Conservation (phyloP, 2,329 filamentous ascomycete species). For the Pochonia chlamydosporia region DNA sequence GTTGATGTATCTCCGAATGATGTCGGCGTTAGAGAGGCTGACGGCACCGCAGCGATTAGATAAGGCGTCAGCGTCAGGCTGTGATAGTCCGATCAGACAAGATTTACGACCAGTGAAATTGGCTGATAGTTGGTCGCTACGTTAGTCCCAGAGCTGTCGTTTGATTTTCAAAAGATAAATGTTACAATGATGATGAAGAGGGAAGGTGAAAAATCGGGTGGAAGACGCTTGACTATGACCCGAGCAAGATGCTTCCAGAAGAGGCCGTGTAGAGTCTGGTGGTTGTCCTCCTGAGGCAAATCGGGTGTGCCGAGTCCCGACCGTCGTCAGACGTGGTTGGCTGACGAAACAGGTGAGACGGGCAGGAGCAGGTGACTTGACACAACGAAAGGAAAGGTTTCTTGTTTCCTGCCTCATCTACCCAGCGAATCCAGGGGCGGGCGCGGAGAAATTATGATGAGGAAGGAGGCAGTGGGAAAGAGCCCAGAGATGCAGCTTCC, state of each 20-base stretch:
- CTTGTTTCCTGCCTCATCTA: not conserved
- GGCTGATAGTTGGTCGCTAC: not conserved
- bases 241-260: not conserved
- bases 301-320: conserved; percentile 9
- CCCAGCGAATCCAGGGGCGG: not conserved
- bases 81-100: not conserved
- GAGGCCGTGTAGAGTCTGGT: not conserved
- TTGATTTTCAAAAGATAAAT: not conserved
- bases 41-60: conserved; percentile 4
- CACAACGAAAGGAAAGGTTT: not conserved
- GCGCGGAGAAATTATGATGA: not conserved
- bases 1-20: not conserved
- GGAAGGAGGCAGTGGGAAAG: not conserved
- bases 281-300: conserved; percentile 5
- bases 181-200: not conserved
- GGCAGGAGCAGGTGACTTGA: conserved; percentile 6
- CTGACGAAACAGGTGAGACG: conserved; percentile 5
- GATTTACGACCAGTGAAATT: no score
- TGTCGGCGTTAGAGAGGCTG: not conserved
- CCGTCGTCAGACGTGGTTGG: conserved; percentile 6
- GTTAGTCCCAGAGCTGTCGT: conserved; percentile 1
- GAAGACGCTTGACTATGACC: not conserved
- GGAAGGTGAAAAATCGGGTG: not conserved
- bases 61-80: conserved; percentile 1
- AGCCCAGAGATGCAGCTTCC: not conserved